Evolutionary conservation across 805 yeast genomes (phyloP).

Genomic region (Scheffersomyces coipomensis): DNA sequence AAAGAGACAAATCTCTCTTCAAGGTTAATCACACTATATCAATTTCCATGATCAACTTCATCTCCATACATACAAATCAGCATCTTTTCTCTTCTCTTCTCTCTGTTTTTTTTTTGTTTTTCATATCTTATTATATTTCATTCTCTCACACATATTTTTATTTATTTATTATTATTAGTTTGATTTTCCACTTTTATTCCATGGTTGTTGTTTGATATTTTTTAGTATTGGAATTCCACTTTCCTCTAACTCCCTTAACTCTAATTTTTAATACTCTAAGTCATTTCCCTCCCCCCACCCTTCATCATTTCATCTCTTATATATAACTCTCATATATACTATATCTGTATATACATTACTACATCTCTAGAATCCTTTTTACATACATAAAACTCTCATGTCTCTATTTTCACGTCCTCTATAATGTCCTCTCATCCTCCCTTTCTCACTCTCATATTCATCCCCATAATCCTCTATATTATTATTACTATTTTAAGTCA

Average conservation of each 20-base stretch:
- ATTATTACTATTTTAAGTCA: no score
- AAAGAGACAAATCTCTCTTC: slow-evolving; percentile 35
- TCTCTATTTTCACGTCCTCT: slow-evolving; percentile 3
- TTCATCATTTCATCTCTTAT: slow-evolving; percentile 4
- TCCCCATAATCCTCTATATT: neutral
- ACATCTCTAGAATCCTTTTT: neutral
- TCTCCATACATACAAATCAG: no score
- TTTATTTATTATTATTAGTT: slow-evolving; percentile 5
- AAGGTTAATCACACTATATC: neutral
- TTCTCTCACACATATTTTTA: slow-evolving; percentile 1
- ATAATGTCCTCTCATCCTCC: neutral
- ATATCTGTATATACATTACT: slow-evolving; percentile 2
- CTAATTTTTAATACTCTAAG: slow-evolving; percentile 8
- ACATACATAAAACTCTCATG: slow-evolving; percentile 8
- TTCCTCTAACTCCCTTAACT: slow-evolving; percentile 7
- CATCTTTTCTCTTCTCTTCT: slow-evolving; percentile 1
- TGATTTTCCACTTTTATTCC: neutral
- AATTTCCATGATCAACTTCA: neutral
- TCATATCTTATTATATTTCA: no score
- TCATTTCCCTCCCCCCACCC: slow-evolving; percentile 6
- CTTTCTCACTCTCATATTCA: neutral
- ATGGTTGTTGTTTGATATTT: neutral
- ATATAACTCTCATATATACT: slow-evolving; percentile 9
- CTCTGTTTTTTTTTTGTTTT: slow-evolving; percentile 2
- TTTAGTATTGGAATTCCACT: slow-evolving; percentile 6